Evolutionary conservation across 2,329 filamentous ascomycete species (phyloP), one percentile per base, ranked within the genome.

Genomic region (Zymoseptoria passerinii): DNA sequence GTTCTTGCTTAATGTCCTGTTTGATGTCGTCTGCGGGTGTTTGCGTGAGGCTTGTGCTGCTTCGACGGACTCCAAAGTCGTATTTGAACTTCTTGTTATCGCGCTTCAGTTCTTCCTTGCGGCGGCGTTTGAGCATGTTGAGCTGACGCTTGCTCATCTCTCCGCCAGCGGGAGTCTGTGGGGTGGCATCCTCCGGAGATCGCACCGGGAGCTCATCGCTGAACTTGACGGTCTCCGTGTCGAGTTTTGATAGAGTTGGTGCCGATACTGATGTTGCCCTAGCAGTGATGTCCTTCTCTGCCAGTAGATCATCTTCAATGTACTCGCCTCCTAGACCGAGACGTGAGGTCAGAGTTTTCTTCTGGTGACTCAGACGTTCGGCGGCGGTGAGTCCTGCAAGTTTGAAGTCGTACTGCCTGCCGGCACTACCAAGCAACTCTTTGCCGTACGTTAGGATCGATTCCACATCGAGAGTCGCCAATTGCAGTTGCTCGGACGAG

Each of bases 81-180:
- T 96, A 91, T 56, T 73, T 73, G 67, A 73, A 73, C 52, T 96
- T 97, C 64, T 88, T 92, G 58, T 92, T 90, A 55, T 92, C 90
- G 68, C 90, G 87, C 72, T 94, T 90, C 3, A 91, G 86, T 66
- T 95, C 90, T 67, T 88, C 85, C 75, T 97, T 99, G 50, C 91
- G 85, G 72, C 97, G 96, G 50, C 94, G 84, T 74, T 97, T 97
- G 8, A 99, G 77, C 55, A 94, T 90, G 69, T 99, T 99, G 19
- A 96, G 83, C 69, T 99, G 94, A 49, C 94, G 85, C 61, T 94
- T 92, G 76, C 94, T 97, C 54, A 99, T 79, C 2, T 82, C 80
- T 49, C 65, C 70, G 29, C 62, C 68, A n/a, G 63, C 67, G 23
- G 68, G 67, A 4, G 68, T 69, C 48, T 65, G 67, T 23, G 65